Percentiles rank a stretch among this genome's conserved stretches.
These are phyloP conservation scores for Coemansia furcata DNA, from an alignment of 192 early-diverging fungal genomes.

Conservation along the genomic window DNA sequence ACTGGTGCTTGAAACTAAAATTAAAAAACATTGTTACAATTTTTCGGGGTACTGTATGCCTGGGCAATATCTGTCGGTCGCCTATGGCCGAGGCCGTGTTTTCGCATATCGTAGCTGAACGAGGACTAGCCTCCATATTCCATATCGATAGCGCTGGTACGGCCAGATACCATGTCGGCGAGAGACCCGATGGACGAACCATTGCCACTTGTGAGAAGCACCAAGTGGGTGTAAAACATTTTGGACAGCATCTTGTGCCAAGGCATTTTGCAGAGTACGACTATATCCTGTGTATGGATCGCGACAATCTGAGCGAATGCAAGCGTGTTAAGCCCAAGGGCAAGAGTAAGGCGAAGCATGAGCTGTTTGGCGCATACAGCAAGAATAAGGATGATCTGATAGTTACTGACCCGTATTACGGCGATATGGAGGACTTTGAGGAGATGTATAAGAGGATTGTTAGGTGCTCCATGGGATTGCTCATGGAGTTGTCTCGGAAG, in stretches of 20 bases:
- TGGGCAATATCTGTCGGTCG: constrained; percentile 86
- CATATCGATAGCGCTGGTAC: constrained; percentile 87
- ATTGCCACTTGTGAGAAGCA: constrained; percentile 65
- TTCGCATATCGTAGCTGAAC: constrained; percentile 61
- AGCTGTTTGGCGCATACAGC: constrained; percentile 48
- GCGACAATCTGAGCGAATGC: constrained; percentile 68
- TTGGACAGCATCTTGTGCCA: constrained; percentile 62
- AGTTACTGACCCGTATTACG: constrained; percentile 55
- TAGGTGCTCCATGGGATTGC: constrained; percentile 43
- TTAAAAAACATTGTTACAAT: too few relatives aligned
- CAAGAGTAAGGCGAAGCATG: constrained; percentile 24
- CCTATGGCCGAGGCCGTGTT: constrained; percentile 98
- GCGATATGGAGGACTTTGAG: constrained; percentile 41
- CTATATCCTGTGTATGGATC: constrained; percentile 92
- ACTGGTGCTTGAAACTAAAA: too few relatives aligned
- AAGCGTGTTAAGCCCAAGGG: constrained; percentile 45
- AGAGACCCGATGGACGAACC: constrained; percentile 70
- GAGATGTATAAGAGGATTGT: constrained; percentile 46
- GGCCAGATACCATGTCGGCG: constrained; percentile 72
- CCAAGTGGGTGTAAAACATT: constrained; percentile 72
- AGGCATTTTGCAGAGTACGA: constrained; percentile 74
- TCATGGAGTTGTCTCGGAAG: constrained; percentile 17
- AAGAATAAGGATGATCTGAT: constrained; percentile 10
- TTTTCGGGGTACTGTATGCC: too few relatives aligned
- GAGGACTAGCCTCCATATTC: constrained; percentile 58